phyloP scores from a whole-genome alignment of 2,329 filamentous ascomycete species.

The Diaporthe amygdali region DNA sequence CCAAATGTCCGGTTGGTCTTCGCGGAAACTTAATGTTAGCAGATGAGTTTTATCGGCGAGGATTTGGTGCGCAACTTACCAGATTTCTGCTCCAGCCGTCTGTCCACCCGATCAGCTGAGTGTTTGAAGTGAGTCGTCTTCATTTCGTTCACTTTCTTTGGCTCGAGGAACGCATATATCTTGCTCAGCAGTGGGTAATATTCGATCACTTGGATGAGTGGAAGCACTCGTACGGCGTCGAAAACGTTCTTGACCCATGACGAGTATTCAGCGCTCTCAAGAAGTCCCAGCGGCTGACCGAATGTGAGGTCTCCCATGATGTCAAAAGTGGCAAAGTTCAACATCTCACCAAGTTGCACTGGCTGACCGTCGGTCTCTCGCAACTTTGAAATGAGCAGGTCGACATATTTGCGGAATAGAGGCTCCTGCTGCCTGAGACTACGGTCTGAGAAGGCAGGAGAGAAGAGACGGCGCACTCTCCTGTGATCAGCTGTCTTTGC shows the following conservation, averaged over 20 bases:
- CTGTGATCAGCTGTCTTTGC: constrained; percentile 26
- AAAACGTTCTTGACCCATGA: constrained; percentile 36
- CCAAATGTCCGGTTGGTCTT: constrained; percentile 14
- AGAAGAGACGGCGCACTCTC: constrained; percentile 29
- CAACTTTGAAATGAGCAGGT: constrained; percentile 28
- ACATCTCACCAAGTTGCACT: constrained; percentile 30
- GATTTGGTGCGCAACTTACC: not conserved
- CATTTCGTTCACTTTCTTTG: not conserved
- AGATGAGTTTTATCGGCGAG: not conserved
- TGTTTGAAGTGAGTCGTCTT: not conserved
- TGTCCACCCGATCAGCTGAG: constrained; percentile 12
- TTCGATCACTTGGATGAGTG: constrained; percentile 14
- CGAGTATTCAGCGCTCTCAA: constrained; percentile 33
- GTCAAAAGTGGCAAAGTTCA: constrained; percentile 40
- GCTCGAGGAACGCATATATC: not conserved
- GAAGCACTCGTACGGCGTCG: constrained; percentile 26
- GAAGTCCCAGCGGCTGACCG: constrained; percentile 44
- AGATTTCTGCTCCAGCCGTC: not conserved
- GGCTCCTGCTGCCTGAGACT: constrained; percentile 31
- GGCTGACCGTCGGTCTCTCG: constrained; percentile 10
- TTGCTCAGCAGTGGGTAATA: not conserved
- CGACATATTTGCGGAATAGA: constrained; percentile 27
- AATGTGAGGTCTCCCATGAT: constrained; percentile 49
- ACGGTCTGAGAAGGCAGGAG: constrained; percentile 33
- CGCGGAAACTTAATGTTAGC: not conserved